Evolutionary conservation across 2,329 filamentous ascomycete genomes (phyloP).

Genomic region (Penicillium sp.): DNA sequence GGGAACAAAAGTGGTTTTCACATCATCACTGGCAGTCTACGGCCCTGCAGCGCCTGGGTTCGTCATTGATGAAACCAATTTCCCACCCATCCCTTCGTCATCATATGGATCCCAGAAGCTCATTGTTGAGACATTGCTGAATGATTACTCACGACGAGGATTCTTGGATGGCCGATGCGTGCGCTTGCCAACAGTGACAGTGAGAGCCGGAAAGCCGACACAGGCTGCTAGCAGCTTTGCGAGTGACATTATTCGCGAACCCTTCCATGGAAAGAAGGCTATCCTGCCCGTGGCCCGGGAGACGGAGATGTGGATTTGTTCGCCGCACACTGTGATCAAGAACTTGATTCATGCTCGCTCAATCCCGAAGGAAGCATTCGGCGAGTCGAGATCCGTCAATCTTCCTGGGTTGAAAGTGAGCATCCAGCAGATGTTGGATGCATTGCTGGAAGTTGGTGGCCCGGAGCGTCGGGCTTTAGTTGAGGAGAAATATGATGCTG

Average conservation of each 20-base stretch:
- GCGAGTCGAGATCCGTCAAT: constrained; percentile 55
- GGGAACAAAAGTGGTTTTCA: constrained; percentile 52
- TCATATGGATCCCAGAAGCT: constrained; percentile 57
- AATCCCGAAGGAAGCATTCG: constrained; percentile 54
- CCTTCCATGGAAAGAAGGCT: constrained; percentile 53
- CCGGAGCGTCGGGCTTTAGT: constrained; percentile 56
- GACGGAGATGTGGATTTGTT: constrained; percentile 61
- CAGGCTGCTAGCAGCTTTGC: constrained; percentile 56
- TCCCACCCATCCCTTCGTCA: constrained; percentile 51
- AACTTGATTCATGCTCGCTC: constrained; percentile 57
- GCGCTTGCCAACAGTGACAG: constrained; percentile 55
- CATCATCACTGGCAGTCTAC: constrained; percentile 54
- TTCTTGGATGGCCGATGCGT: constrained; percentile 51
- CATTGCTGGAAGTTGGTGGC: constrained; percentile 58
- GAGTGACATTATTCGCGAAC: constrained; percentile 56
- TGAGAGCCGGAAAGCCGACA: constrained; percentile 54
- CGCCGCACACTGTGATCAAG: constrained; percentile 55
- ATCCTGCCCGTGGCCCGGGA: constrained; percentile 54
- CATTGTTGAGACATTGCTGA: constrained; percentile 53
- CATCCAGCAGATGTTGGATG: constrained; percentile 63
- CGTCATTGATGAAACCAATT: constrained; percentile 47
- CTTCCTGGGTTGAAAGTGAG: constrained; percentile 59
- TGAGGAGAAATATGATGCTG: constrained; percentile 57
- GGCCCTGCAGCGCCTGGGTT: constrained; percentile 49
- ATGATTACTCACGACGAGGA: constrained; percentile 55